phyloP scores from a whole-genome alignment of 1,284 basidiomycete genomes.

The Cryptococcus sp. region DNA sequence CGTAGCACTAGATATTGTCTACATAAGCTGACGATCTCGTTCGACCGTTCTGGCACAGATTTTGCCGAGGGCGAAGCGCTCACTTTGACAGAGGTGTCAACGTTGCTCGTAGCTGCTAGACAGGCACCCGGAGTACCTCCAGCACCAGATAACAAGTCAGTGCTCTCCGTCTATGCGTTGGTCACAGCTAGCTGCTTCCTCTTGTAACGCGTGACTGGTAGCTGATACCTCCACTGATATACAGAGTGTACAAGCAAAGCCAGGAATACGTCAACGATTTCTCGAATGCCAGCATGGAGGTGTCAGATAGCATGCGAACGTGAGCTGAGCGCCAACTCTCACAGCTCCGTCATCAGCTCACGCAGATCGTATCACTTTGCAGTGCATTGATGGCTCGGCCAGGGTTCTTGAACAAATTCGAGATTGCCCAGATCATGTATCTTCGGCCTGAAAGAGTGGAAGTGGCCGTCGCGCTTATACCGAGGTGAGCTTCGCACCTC shows the following conservation, averaged over 20 bases:
- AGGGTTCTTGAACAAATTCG: constrained; percentile 48
- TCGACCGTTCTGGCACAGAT: constrained; percentile 23
- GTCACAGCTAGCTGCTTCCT: background rate
- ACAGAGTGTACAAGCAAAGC: constrained; percentile 45
- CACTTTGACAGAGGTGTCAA: constrained; percentile 43
- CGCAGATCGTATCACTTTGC: background rate
- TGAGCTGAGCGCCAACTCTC: constrained; percentile 23
- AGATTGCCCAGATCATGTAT: constrained; percentile 50
- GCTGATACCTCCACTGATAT: background rate
- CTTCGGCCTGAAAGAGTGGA: constrained; percentile 44
- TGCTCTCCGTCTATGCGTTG: background rate
- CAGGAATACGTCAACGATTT: constrained; percentile 46
- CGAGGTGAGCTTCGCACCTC: constrained; percentile 34
- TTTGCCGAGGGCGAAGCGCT: constrained; percentile 47
- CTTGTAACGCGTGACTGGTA: background rate
- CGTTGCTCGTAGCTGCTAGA: constrained; percentile 33
- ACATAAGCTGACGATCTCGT: background rate
- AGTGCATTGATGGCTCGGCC: constrained; percentile 33
- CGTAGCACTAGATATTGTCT: background rate
- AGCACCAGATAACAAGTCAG: constrained; percentile 49
- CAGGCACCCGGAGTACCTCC: constrained; percentile 35
- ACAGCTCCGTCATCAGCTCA: background rate
- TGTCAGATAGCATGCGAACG: constrained; percentile 43
- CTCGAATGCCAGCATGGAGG: constrained; percentile 31
- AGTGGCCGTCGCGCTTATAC: constrained; percentile 47